Base-by-base conservation (phyloP, 2,329 filamentous ascomycete genomes). In the Laburnicola sp. region DNA sequence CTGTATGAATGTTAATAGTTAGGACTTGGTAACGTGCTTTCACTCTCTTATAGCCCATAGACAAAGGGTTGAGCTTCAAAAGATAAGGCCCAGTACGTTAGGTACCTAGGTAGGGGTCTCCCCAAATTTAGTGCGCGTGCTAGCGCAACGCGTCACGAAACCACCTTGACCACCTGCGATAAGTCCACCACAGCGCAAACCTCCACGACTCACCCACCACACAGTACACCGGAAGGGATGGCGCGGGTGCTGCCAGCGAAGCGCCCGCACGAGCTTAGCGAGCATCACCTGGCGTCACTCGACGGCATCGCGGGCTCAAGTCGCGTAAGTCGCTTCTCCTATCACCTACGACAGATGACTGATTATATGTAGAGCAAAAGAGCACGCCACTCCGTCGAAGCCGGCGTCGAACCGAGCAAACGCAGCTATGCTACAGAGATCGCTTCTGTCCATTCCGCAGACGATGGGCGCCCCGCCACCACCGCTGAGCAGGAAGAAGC, bases 171-270 rank as follows among this genome's bases (percentile, higher is more conserved):
- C 16, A 9, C 21, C 3, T 22, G 28, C 27, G 37, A 47, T 21
- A n/a, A 9, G 9, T 40, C 23, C 26, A 40, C 36, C 28, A 23
- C 50, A 49, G 21, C 32, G 41, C 35, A 40, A 34, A 28, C 22
- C 41, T 32, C 25, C 34, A 42, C 27, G 6, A n/a, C 7, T 34
- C 16, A 38, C 23, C 31, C 38, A 3, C 36, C 46, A 16, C 31
- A 45, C 36, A 42, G 22, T 48, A 28, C 31, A 10, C 42, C 30
- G 10, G 53, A 49, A 48, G 47, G 26, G 8, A 69, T 68, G 63
- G 66, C 65, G 39, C 61, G 59, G 22, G 63, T 64, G 49, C 60
- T 65, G 52, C 62, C 64, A 40, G 60, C 63, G 22, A 72, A 72
- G 59, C 68, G 70, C n/a, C 58, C 60, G 39, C 65, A 62, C 36